Base-by-base conservation (phyloP, 768 basidiomycete genomes). In the Calocybe gangraenosa region DNA sequence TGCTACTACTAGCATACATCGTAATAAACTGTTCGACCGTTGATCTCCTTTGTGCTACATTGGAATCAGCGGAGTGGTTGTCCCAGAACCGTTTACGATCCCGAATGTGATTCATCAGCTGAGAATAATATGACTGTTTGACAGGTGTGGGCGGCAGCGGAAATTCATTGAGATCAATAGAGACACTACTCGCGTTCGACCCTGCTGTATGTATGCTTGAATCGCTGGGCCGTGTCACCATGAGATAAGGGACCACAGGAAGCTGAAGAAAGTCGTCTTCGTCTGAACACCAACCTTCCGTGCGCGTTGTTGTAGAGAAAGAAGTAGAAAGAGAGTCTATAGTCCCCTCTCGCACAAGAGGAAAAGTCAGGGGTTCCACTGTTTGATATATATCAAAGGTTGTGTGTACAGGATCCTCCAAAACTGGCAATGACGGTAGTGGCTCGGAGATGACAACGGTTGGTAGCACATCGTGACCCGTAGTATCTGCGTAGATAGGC, bases 81-180 rank as follows among this genome's bases (percentile, higher is more conserved):
- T 54, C 46, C 54, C 51, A 54, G 9, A 46, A 46, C 31, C 40
- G 52, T 40, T 43, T 59, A 38, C 40, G 49, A 17, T 37, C 40
- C 13, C 46, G 47, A 19, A 52, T 44, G 36, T 41, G 46, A 47
- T 54, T 51, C 15, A 53, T 43, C 46, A 57, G 47, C 36, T 51
- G 56, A 14, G 45, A 39, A 28, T 49, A 53, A 37, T 52, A 52
- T 19, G 52, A 40, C 3, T 48, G 50, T 19, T 58, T 51, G 31
- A 58, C 35, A 22, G 52, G 51, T 28, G 47, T 42, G 19, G 71
- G 75, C 1, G 75, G 74, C 1, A 65, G 53, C 13, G 75, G 75
- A 55, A 78, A 78, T 40, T 73, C 68, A 50, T 66, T 62, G 38
- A 78, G 58, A 48, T 73, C 62, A 17, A 76, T 57, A 0, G 68